These are phyloP conservation scores for Hortiboletus campestris DNA, from an alignment of 768 basidiomycete species.

Conservation along the genomic window DNA sequence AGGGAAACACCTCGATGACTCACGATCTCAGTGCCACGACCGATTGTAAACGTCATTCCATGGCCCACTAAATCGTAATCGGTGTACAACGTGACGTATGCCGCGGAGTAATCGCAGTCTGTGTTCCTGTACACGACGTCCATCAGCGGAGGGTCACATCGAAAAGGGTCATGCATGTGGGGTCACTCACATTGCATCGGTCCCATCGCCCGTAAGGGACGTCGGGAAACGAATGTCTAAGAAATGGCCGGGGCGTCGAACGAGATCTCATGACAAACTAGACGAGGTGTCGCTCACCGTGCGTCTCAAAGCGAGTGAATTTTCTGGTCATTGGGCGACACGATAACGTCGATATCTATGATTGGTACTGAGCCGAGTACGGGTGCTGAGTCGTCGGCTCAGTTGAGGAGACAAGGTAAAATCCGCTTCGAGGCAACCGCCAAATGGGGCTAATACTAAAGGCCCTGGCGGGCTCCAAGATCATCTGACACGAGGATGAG, in stretches of 20 bases:
- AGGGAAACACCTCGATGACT: slow-evolving; percentile 5
- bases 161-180: no score
- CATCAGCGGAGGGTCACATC: background rate
- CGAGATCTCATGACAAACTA: background rate
- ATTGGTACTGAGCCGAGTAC: background rate
- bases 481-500: no score
- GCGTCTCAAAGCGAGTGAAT: slow-evolving; percentile 54
- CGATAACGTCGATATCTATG: background rate
- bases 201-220: slow-evolving; percentile 62
- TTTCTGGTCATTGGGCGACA: slow-evolving; percentile 21
- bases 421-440: no score
- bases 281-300: slow-evolving; percentile 38
- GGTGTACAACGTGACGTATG: slow-evolving; percentile 76
- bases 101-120: slow-evolving; percentile 92
- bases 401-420: background rate
- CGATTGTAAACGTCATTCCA: slow-evolving; percentile 92
- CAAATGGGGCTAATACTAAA: no score
- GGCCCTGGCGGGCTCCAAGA: background rate
- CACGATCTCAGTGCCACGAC: slow-evolving; percentile 90
- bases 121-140: slow-evolving; percentile 61
- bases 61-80: slow-evolving; percentile 65
- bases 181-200: slow-evolving; percentile 76
- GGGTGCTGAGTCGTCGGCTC: background rate
- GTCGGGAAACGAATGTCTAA: slow-evolving; percentile 89
- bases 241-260: background rate